Base-by-base conservation (phyloP, 352 stramenopile genomes). In the Globisporangium carolinianum region DNA sequence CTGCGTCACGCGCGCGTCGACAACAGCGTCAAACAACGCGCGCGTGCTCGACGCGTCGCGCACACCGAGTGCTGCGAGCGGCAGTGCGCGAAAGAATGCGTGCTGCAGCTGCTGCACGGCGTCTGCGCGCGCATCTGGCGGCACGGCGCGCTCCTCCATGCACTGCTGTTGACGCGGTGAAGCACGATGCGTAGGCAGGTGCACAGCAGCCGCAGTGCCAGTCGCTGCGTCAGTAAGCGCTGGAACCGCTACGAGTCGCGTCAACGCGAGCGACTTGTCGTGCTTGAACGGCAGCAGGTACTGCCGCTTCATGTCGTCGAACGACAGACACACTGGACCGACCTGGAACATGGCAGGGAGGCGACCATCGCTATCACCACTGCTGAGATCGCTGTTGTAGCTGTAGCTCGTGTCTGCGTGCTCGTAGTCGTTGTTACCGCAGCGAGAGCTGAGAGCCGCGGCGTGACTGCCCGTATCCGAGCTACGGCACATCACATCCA, bases 241-340 rank as follows among this genome's bases (percentile, higher is more conserved):
- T 15, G 69, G 72, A 14, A 74, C 65, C 45, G 62, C 54, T 14
- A 74, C 48, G 47, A 65, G 69, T 6, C 58, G 46, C 18, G 57
- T 32, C 0, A 61, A 62, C 9, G 68, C 68, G 36, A 79, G 59
- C 6, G 68, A 52, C 11, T 65, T 57, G 5, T 47, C 69, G 14
- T 83, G 57, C 48, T 86, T 87, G 51, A 89, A 91, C 0, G 81
- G 81, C 36, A 86, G 60, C 45, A 91, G 42, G 35, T 83, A 91
- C 47, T 77, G 72, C 18, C 66, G 73, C 67, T 89, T 89, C 65
- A 91, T 86, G 46, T 89, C 81, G 47, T 89, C 71, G 47, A 91
- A 91, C 24, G 76, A 77, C 56, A 86, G 71, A 51, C 64, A 73
- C 7, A 91, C 73, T 4, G 68, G 55, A 1, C 76, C 81, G 35